Evolutionary conservation across 108 stramenopile genomes (phyloP).

Genomic region (Cyclotella atomus): DNA sequence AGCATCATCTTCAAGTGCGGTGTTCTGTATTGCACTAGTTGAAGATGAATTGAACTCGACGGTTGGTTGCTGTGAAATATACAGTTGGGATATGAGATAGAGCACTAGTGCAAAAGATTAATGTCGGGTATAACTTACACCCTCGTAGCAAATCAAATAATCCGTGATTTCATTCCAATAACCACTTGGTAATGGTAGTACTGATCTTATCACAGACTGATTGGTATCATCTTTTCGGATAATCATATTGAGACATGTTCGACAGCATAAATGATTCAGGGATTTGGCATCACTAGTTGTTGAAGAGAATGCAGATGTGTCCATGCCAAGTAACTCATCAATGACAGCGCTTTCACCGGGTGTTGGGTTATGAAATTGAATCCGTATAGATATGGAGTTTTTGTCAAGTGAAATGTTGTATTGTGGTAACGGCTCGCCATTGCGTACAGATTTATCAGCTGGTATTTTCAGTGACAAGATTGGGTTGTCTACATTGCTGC

Average conservation of each 20-base stretch:
- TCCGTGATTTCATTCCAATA: slow-evolving; percentile 88
- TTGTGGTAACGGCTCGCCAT: neutral
- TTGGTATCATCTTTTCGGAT: slow-evolving; percentile 19
- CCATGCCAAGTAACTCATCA: slow-evolving; percentile 25
- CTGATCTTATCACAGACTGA: slow-evolving; percentile 24
- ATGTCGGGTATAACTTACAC: slow-evolving; percentile 21
- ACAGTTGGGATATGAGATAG: neutral
- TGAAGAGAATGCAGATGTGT: slow-evolving; percentile 14
- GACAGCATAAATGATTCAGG: slow-evolving; percentile 53
- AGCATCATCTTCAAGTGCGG: slow-evolving; percentile 65
- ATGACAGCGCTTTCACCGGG: neutral
- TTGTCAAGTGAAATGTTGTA: slow-evolving; percentile 18
- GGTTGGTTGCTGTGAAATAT: slow-evolving; percentile 9
- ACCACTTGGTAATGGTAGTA: slow-evolving; percentile 65
- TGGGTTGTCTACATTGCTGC: neutral
- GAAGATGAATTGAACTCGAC: slow-evolving; percentile 51
- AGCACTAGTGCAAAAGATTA: neutral
- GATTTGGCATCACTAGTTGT: slow-evolving; percentile 14
- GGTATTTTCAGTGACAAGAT: slow-evolving; percentile 20
- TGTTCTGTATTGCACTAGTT: slow-evolving; percentile 30
- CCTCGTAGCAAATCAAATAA: slow-evolving; percentile 76
- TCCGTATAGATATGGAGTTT: slow-evolving; percentile 34
- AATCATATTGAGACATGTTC: slow-evolving; percentile 58
- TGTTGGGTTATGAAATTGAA: slow-evolving; percentile 4
- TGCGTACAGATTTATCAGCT: neutral